Percentiles rank a stretch among this genome's conserved stretches.
Evolutionary conservation across 768 basidiomycete species (phyloP).

Genomic region (Rhodotorula toruloides): DNA sequence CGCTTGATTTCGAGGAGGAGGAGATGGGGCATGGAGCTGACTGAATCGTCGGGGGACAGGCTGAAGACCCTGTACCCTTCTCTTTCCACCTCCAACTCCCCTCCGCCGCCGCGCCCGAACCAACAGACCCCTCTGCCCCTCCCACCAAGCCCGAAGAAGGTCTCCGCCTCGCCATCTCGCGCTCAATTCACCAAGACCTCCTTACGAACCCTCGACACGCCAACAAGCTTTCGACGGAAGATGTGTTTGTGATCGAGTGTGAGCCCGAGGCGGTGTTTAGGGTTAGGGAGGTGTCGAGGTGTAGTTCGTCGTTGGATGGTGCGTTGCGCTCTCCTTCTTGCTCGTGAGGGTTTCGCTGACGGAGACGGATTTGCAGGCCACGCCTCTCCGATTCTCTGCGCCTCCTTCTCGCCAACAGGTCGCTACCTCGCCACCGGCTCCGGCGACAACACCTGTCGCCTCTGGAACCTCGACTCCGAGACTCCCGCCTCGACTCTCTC

Average conservation of each 20-base stretch:
- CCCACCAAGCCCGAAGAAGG: conserved; percentile 21
- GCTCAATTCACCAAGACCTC: conserved; percentile 60
- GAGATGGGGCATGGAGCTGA: conserved; percentile 6
- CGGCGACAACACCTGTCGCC: conserved; percentile 82
- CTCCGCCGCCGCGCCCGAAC: conserved; percentile 47
- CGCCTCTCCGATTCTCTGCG: conserved; percentile 85
- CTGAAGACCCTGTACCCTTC: conserved; percentile 84
- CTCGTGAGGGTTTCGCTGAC: too few species aligned
- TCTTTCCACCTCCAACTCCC: conserved; percentile 78
- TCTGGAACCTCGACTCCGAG: conserved; percentile 94
- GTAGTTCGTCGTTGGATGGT: conserved; percentile 54
- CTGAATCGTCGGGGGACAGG: background rate
- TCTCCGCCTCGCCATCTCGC: conserved; percentile 66
- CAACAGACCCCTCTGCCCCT: background rate
- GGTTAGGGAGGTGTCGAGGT: conserved; percentile 87
- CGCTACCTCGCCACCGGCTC: conserved; percentile 86
- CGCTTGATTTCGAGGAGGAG: conserved; percentile 23
- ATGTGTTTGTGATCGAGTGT: conserved; percentile 78
- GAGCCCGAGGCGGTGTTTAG: conserved; percentile 93
- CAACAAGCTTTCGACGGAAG: conserved; percentile 69
- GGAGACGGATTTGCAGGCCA: conserved; percentile 58
- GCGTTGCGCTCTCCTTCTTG: background rate
- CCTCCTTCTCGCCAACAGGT: conserved; percentile 91
- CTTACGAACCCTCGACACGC: conserved; percentile 56
- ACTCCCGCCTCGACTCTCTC: conserved; percentile 77